phyloP scores from a whole-genome alignment of 148 eudicot species.

The Camellia granthamiana region DNA sequence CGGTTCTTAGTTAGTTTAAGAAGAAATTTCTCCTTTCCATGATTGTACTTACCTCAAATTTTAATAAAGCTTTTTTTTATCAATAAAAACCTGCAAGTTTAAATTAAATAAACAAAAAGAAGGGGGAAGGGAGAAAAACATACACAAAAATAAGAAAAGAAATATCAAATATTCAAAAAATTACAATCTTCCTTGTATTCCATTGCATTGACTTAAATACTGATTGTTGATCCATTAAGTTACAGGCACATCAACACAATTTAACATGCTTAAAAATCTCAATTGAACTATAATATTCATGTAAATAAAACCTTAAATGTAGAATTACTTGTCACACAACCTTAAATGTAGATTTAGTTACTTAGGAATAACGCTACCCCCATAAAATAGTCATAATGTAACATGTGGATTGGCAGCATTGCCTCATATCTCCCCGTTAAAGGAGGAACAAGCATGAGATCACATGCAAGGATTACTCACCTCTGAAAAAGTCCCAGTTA shows the following conservation, averaged over 20 bases:
- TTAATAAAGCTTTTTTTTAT: no score
- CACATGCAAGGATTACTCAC: constrained; percentile 30
- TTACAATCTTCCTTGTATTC: not conserved
- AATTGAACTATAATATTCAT: not conserved
- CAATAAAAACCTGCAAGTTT: no score
- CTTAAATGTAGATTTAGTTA: not conserved
- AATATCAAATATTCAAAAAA: not conserved
- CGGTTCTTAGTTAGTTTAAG: no score
- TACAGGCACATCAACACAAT: not conserved
- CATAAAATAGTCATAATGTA: not conserved
- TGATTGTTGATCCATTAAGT: not conserved
- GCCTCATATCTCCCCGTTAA: not conserved
- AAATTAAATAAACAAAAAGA: no score
- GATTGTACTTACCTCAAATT: no score
- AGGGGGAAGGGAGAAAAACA: no score
- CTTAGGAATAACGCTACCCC: not conserved
- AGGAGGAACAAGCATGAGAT: not conserved
- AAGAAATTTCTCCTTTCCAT: no score
- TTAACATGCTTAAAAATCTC: not conserved
- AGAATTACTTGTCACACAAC: not conserved
- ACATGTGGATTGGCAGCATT: not conserved
- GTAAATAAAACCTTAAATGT: not conserved
- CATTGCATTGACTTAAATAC: not conserved
- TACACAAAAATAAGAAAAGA: not conserved
- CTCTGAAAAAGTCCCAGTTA: constrained; percentile 99